A percentile compares a stretch with the other conserved stretches of the same genome.
phyloP scores from a whole-genome alignment of 1,284 basidiomycete genomes.

The Heterobasidion irregulare region DNA sequence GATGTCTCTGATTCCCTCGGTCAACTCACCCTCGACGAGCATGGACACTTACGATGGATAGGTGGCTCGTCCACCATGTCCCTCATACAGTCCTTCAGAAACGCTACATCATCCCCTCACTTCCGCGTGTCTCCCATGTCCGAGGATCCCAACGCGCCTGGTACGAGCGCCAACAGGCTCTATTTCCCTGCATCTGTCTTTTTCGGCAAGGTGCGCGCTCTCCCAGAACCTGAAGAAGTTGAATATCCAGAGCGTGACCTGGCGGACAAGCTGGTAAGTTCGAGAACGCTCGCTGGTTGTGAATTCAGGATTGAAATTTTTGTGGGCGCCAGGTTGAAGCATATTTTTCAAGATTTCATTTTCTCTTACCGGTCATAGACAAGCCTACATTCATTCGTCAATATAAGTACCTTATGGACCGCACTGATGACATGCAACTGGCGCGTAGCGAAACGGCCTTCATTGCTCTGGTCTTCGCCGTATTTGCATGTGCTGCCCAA shows the following conservation, averaged over 20 bases:
- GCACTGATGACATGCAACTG: slow-evolving; percentile 40
- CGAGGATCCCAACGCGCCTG: slow-evolving; percentile 69
- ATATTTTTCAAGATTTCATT: slow-evolving; percentile 80
- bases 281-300: background rate
- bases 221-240: slow-evolving; percentile 80
- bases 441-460: slow-evolving; percentile 62
- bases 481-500: slow-evolving; percentile 77
- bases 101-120: slow-evolving; percentile 64
- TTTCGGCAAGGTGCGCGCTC: slow-evolving; percentile 78
- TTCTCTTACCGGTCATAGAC: slow-evolving; percentile 77
- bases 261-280: slow-evolving; percentile 69
- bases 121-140: slow-evolving; percentile 75
- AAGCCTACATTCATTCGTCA: slow-evolving; percentile 71
- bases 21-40: slow-evolving; percentile 81
- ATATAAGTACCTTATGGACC: slow-evolving; percentile 70
- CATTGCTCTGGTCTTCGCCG: slow-evolving; percentile 68
- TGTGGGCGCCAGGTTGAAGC: slow-evolving; percentile 54
- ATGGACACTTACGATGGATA: slow-evolving; percentile 88
- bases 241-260: slow-evolving; percentile 78
- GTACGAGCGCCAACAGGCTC: slow-evolving; percentile 43
- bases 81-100: slow-evolving; percentile 80
- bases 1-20: slow-evolving; percentile 78
- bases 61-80: slow-evolving; percentile 88
- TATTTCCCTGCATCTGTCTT: slow-evolving; percentile 87
- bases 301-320: too few relatives aligned